Base-by-base conservation (phyloP, 768 basidiomycete species). In the Vararia minispora region DNA sequence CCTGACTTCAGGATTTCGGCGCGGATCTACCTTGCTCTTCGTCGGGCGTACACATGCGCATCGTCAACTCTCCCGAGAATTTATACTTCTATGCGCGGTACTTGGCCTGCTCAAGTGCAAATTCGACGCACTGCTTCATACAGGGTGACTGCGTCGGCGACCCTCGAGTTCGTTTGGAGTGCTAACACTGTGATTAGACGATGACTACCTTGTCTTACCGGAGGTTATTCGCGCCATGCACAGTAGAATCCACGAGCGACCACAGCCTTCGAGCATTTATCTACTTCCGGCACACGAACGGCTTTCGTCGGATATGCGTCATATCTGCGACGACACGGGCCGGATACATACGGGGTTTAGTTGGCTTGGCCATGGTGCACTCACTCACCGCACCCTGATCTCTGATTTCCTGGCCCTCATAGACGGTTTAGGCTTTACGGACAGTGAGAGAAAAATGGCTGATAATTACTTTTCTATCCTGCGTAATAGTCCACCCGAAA, bases 381-480 rank as follows among this genome's bases (percentile, higher is more conserved):
- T 81, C 39, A 53, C 81, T 40, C 59, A 48, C 41, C 63, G 61
- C 33, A 60, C 62, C 14, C 55, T 58, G 38, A 68, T 61, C 12
- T 53, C 57, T 12, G 58, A 61, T 13, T 82, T 79, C 50, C 52
- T 79, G 13, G 52, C 56, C 11, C 61, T 79, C 29, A 52, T 79
- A 45, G 40, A 58, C 4, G 23, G 38, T 14, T 54, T 78, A 25
- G 61, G 69, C 25, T 54, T 64, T 27, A 62, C 71, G 0, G 53
- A 62, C 3, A 71, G 72, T 26, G 67, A 77, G 45, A 57, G 64
- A 48, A 64, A 68, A 46, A 80, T 79, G 76, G 74, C 78, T 3
- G 80, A 82, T 51, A 82, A 82, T 43, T 79, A 79, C 46, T 82
- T 70, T 49, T 63, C 76, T 1, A 58, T 82, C 35, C 54, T 81